Base-by-base conservation (phyloP, 805 yeast genomes). In the Yarrowia osloensis region DNA sequence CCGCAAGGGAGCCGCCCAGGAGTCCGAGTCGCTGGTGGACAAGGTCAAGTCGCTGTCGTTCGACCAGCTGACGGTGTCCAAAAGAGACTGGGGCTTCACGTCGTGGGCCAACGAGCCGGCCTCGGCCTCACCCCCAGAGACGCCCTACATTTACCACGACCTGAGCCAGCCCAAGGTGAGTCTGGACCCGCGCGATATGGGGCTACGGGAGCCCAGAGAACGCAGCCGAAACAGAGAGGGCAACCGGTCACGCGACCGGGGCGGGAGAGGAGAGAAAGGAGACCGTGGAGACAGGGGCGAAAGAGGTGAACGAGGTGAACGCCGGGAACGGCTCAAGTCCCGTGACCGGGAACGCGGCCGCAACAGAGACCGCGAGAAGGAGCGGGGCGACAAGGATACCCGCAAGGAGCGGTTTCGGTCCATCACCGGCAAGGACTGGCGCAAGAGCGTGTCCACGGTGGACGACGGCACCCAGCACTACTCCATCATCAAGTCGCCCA, bases 21-120 rank as follows among this genome's bases (percentile, higher is more conserved):
- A 57, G 15, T 0, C 26, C 8, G 49, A 40, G 49, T 57, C 49
- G 39, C 49, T 57, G 9, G 63, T 57, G 28, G 42, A 57, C 63
- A 57, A 57, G 37, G 63, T 57, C 37, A 57, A 57, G 42, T 11
- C 47, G 24, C 49, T 57, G 35, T 57, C 63, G 40, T 40, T 57
- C 8, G 63, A 57, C 28, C 63, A 57, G 37, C 63, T 57, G 37
- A 57, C 37, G 5, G 47, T 40, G 19, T 57, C 63, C 22, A 57
- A 40, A 15, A n/a, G 63, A 15, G 63, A 57, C 42, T 57, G 49
- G 49, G 49, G 63, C 9, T 39, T 57, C 37, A 57, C 63, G 21
- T 57, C 63, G 19, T 40, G 49, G 63, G 47, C 49, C 15, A 40
- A 57, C 21, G 63, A 57, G 26, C 63, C 47, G 1, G 49, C 47